Base-by-base conservation (phyloP, 2,329 filamentous ascomycete genomes). In the Purpureocillium lavendulum region DNA sequence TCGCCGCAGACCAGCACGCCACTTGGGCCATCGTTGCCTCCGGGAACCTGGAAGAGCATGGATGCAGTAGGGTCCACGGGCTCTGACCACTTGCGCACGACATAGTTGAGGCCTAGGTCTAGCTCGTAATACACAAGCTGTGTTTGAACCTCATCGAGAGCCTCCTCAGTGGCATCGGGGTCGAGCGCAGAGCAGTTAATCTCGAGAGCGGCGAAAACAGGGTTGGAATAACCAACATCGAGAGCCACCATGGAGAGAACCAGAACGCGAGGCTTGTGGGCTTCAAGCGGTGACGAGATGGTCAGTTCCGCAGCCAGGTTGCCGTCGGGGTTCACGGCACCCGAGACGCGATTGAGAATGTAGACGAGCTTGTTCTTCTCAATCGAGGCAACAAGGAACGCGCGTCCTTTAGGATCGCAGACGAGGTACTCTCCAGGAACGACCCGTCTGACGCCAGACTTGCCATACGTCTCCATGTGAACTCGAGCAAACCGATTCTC, bases 291-390 rank as follows among this genome's bases (percentile, higher is more conserved):
- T 12, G 92, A 98, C 5, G 92, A 98, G 37, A 98, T 98, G 31
- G 89, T 94, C 53, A 98, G 78, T 61, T 95, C 87, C 9, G 38
- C 41, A 10, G 41, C 41, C 32, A 43, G 12, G 21, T 43, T 43
- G 28, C 18, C 30, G 15, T 40, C 41, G 6, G 35, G 26, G 15
- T 30, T 30, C 7, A 29, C 8, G 11, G 34, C 26, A 4, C 97
- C 87, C 3, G 88, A 78, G 65, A 95, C 94, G 49, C 94, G 83
- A 63, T 97, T 97, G 50, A 98, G 73, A 54, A 98, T 90, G 65
- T 98, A 99, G 50, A 98, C 92, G 41, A 99, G 83, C 69, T 98
- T 98, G 69, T 97, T 98, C 75, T 98, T 98, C 67, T 99, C 94
- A 40, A 90, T 75, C 5, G 89, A 90, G 9, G 92, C 88, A 45